Conservation (phyloP, 371 early-diverging fungal species). For the Mortierella sp. region DNA sequence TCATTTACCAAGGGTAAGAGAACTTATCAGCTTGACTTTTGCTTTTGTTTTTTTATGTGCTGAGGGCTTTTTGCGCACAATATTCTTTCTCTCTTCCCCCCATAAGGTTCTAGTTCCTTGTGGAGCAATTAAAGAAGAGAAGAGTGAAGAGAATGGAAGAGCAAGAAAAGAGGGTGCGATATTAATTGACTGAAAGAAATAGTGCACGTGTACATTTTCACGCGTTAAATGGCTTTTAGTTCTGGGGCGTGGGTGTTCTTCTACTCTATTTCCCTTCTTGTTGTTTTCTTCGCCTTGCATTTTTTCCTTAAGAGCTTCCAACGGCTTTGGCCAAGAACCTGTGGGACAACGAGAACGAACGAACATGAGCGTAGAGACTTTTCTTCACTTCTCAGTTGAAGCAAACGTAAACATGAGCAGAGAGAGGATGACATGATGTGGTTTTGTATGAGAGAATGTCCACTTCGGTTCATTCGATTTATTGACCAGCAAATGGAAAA, state of each 20-base stretch:
- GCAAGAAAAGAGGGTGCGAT: background rate
- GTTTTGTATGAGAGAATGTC: slow-evolving; percentile 1
- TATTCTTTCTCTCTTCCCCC: background rate
- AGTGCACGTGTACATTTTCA: background rate
- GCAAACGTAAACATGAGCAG: slow-evolving; percentile 11
- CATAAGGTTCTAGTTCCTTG: background rate
- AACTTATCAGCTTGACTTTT: background rate
- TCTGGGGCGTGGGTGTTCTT: background rate
- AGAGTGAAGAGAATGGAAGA: background rate
- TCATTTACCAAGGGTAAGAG: background rate
- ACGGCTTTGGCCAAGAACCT: background rate
- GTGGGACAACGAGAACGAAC: background rate
- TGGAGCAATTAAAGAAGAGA: slow-evolving; percentile 1
- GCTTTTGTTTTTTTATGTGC: background rate
- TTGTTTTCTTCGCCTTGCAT: background rate
- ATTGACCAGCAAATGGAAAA: slow-evolving; percentile 11
- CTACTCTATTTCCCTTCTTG: background rate
- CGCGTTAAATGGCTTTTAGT: background rate
- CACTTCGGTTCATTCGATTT: slow-evolving; percentile 9
- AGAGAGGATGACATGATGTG: slow-evolving; percentile 10
- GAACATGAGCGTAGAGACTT: background rate
- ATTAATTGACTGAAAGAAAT: background rate
- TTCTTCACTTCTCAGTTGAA: background rate
- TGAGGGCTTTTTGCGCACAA: background rate
- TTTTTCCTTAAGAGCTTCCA: background rate